Percentiles rank a stretch among this genome's conserved stretches.
Evolutionary conservation across 2,329 filamentous ascomycete genomes (phyloP).

Genomic region (Aspergillus arachidicola): DNA sequence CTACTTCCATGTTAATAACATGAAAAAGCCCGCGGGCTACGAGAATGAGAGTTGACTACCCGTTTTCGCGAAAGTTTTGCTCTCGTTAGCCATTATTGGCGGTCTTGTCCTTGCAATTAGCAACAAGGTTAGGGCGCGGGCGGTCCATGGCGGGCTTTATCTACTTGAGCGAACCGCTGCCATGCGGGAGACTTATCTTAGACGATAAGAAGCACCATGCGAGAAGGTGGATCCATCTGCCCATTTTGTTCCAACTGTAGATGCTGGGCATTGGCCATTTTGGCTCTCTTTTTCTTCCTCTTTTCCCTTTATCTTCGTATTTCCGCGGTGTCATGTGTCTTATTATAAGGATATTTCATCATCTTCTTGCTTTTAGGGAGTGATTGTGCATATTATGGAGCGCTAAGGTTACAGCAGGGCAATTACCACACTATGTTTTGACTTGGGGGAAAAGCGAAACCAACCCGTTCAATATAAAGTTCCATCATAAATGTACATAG

Average conservation of each 20-base stretch:
- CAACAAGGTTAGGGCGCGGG: slow-evolving; percentile 10
- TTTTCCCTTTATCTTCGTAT: neutral
- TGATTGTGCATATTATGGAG: slow-evolving; percentile 1
- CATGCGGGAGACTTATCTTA: slow-evolving; percentile 9
- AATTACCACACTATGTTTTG: neutral
- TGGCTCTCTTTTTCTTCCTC: neutral
- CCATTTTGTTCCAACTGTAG: neutral
- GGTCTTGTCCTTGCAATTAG: slow-evolving; percentile 15
- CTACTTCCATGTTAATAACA: slow-evolving; percentile 80
- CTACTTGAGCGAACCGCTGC: slow-evolving; percentile 10
- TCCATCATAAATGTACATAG: slow-evolving; percentile 23
- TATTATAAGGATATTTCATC: neutral
- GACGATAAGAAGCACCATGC: slow-evolving; percentile 1
- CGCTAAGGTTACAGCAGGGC: slow-evolving; percentile 1
- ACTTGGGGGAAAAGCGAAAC: neutral
- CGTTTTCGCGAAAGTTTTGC: slow-evolving; percentile 24
- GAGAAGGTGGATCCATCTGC: neutral
- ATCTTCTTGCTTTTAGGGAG: neutral
- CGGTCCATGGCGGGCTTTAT: slow-evolving; percentile 7
- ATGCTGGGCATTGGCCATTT: neutral
- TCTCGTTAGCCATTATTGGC: slow-evolving; percentile 14
- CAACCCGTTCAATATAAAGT: neutral
- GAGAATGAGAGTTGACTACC: slow-evolving; percentile 64
- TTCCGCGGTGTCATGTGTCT: neutral
- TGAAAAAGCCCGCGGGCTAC: slow-evolving; percentile 83